Percentiles rank a stretch among this genome's conserved stretches.
phyloP scores from a whole-genome alignment of 768 basidiomycete genomes.

The Clitopilus hobsonii region DNA sequence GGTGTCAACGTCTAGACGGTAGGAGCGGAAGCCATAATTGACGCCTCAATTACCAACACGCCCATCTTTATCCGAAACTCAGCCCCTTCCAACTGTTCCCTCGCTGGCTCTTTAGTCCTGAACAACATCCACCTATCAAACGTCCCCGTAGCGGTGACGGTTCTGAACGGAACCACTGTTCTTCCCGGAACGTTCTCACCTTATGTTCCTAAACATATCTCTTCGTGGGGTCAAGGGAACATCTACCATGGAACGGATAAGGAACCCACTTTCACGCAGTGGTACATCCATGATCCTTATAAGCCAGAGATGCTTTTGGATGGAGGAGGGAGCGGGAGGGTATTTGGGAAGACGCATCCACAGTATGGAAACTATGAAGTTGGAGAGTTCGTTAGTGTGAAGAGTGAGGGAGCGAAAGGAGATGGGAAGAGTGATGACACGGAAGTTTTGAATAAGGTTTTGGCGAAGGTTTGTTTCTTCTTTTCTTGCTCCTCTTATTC shows the following conservation, averaged over 20 bases:
- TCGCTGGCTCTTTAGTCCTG: conserved; percentile 60
- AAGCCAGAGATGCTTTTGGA: conserved; percentile 60
- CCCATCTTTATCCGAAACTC: conserved; percentile 58
- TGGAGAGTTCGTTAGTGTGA: conserved; percentile 67
- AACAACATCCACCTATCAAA: conserved; percentile 60
- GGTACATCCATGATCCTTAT: conserved; percentile 38
- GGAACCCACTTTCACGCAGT: conserved; percentile 43
- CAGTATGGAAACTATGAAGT: conserved; percentile 62
- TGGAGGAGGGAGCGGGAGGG: conserved; percentile 43
- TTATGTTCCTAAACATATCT: conserved; percentile 47
- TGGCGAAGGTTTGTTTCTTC: conserved; percentile 42
- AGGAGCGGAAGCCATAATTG: conserved; percentile 60
- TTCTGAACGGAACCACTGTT: conserved; percentile 45
- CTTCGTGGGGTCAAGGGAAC: conserved; percentile 39
- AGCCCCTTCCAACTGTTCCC: conserved; percentile 33
- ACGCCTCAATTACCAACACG: conserved; percentile 55
- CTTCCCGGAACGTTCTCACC: conserved; percentile 54
- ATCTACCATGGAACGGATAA: conserved; percentile 46
- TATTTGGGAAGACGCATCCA: conserved; percentile 61
- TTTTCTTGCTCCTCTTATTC: neutral
- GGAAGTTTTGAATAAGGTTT: conserved; percentile 54
- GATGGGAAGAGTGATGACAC: conserved; percentile 78
- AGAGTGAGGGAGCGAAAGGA: conserved; percentile 63
- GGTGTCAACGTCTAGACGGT: conserved; percentile 8
- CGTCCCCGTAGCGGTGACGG: conserved; percentile 59